Evolutionary conservation across 192 early-diverging fungal genomes (phyloP).

Genomic region (Coemansia sp.): DNA sequence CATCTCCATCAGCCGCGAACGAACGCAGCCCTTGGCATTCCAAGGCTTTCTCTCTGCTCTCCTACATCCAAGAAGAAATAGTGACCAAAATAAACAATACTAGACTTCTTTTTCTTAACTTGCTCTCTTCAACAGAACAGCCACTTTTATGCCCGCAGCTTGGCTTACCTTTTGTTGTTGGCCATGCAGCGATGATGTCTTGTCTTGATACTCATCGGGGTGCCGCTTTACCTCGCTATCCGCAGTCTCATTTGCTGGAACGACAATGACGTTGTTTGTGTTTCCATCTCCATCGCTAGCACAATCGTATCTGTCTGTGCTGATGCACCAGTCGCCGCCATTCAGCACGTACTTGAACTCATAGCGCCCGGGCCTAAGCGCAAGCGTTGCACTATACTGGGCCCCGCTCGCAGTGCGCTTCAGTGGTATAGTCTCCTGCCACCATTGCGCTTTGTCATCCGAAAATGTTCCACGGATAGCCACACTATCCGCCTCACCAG

Average conservation of each 20-base stretch:
- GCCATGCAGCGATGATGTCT: neutral
- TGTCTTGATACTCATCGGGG: neutral
- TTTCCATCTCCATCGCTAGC: conserved; percentile 39
- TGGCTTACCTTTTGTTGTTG: neutral
- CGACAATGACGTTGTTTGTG: conserved; percentile 39
- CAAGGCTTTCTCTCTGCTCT: neutral
- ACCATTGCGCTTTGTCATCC: conserved; percentile 24
- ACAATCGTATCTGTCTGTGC: conserved; percentile 23
- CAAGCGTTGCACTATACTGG: conserved; percentile 18
- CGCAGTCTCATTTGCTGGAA: conserved; percentile 4
- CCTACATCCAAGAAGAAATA: neutral
- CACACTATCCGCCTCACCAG: conserved; percentile 30
- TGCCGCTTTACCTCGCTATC: neutral
- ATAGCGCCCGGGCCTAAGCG: conserved; percentile 38
- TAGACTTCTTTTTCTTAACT: neutral
- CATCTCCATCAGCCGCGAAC: neutral
- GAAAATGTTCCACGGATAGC: conserved; percentile 49
- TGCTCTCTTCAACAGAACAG: neutral
- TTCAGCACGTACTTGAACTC: conserved; percentile 54
- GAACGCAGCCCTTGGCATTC: neutral
- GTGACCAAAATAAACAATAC: neutral
- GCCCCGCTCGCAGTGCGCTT: conserved; percentile 4
- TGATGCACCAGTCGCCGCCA: conserved; percentile 39
- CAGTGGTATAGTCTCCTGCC: conserved; percentile 38
- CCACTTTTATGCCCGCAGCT: neutral